These are phyloP conservation scores for Aspergillus nomiae DNA, from an alignment of 2,329 filamentous ascomycete species.

Conservation along the genomic window DNA sequence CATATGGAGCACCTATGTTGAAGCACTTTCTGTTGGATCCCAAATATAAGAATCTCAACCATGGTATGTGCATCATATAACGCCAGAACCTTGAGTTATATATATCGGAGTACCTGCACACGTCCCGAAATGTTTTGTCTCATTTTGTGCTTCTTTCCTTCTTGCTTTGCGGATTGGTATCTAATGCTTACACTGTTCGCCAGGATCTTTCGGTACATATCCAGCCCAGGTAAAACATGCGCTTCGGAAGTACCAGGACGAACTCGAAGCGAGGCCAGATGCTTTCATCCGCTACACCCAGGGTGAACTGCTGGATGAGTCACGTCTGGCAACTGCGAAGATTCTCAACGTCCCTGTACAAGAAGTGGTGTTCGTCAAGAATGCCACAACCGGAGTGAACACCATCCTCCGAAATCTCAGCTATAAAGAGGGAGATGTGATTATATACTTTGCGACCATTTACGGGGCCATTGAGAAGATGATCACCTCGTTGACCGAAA, in stretches of 20 bases:
- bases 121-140: neutral
- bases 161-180: neutral
- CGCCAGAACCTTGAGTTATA: neutral
- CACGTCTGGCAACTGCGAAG: neutral
- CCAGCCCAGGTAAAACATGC: neutral
- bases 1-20: neutral
- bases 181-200: neutral
- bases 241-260: neutral
- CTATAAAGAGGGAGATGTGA: neutral
- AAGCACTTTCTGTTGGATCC: neutral
- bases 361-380: constrained; percentile 1
- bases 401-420: constrained; percentile 3
- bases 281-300: constrained; percentile 1
- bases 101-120: neutral
- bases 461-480: constrained; percentile 5
- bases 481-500: constrained; percentile 1
- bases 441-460: constrained; percentile 4
- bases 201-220: constrained; percentile 6
- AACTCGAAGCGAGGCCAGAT: constrained; percentile 3
- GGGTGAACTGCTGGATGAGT: neutral
- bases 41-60: constrained; percentile 1
- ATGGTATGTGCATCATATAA: neutral
- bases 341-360: neutral
- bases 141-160: neutral
- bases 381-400: constrained; percentile 4